Base-by-base conservation (phyloP, 257 asterid genomes). In the Ilex aquifolium region DNA sequence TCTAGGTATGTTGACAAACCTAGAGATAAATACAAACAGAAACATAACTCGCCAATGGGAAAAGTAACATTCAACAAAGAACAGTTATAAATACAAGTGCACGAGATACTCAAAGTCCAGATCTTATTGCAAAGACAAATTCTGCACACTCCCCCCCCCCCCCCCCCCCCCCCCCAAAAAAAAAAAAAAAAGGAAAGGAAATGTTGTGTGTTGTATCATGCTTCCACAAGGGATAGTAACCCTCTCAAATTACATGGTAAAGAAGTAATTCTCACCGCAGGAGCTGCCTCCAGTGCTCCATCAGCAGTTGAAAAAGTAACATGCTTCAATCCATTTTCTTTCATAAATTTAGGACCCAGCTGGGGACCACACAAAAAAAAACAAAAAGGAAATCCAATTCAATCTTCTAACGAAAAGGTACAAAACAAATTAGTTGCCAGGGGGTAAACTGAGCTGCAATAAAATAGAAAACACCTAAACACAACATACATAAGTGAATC, bases 281-380 rank as follows among this genome's bases (percentile, higher is more conserved):
- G 97, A 75, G 98, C 98, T 65, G 98, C 97, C 79, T 92, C 98
- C 61, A 88, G 79, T 73, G 98, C 98, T 68, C 98, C 98, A 72
- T 92, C 97, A 64, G 98, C 98, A 68, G 93, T 84, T 79, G 98
- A 92, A 77, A 91, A 92, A 1, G 78, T 71, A 59, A 85, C 97
- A 62, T 88, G 73, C 63, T 73, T 82, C 71, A 92, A 63, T 58
- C 99, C 97, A 64, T 81, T 84, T 15, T 87, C 97, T 64, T 77
- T 77, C 96, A 93, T 78, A 73, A 93, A 93, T 72, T 85, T 93
- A 52, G 94, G 92, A 72, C 83, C 99, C 86, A 87, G 65, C 99
- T 93, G 94, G 70, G 59, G 66, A 62, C 10, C 62, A 75, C n/a
- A n/a, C n/a, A 69, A 52, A 58, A 36, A 42, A n/a, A 13, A 13